phyloP scores from a whole-genome alignment of 768 basidiomycete species.

The Leccinum subgranulosum region DNA sequence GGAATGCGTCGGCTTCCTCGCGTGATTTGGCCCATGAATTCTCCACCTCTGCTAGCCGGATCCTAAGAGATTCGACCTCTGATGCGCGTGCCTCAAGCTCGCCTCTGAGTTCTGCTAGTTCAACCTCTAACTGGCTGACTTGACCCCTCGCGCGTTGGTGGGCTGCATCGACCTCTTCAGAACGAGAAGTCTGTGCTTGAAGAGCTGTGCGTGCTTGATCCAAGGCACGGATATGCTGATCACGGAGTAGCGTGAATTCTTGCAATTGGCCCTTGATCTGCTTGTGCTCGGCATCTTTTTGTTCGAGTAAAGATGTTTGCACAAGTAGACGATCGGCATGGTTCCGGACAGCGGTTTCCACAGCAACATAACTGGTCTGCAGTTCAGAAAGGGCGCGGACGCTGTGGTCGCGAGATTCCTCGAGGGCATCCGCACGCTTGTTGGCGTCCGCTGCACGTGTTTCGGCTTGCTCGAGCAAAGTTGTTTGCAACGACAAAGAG shows the following conservation, averaged over 20 bases:
- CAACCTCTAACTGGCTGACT: constrained; percentile 66
- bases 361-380: constrained; percentile 53
- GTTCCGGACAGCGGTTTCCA: constrained; percentile 70
- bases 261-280: constrained; percentile 64
- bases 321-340: constrained; percentile 71
- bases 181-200: constrained; percentile 68
- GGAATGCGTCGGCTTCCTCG: constrained; percentile 88
- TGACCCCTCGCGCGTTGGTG: constrained; percentile 70
- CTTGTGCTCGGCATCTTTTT: constrained; percentile 75
- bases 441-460: constrained; percentile 71
- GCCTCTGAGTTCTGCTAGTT: constrained; percentile 72
- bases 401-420: constrained; percentile 63
- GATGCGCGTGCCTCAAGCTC: constrained; percentile 75
- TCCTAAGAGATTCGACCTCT: constrained; percentile 69
- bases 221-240: constrained; percentile 83
- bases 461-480: constrained; percentile 74
- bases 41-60: constrained; percentile 74
- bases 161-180: constrained; percentile 74
- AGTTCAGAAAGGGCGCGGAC: constrained; percentile 66
- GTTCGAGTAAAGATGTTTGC: constrained; percentile 71
- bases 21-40: constrained; percentile 90
- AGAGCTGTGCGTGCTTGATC: constrained; percentile 83
- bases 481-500: constrained; percentile 72
- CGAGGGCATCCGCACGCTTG: constrained; percentile 72
- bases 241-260: constrained; percentile 64